A percentile compares a stretch with the other conserved stretches of the same genome.
Evolutionary conservation across 257 asterid species (phyloP).

Genomic region (Solanum neorickii): DNA sequence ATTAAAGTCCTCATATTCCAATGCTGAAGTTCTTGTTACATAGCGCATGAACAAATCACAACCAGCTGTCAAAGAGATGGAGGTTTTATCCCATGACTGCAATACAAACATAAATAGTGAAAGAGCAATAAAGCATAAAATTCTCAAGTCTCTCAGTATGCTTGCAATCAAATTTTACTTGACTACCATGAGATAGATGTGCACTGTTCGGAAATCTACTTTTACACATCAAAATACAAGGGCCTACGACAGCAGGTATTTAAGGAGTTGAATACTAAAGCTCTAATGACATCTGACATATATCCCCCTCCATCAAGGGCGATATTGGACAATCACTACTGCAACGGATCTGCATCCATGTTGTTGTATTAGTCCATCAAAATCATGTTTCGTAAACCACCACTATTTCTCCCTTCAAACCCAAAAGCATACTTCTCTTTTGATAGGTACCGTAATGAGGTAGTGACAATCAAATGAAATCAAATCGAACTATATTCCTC

Average conservation of each 20-base stretch:
- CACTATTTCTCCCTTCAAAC: not conserved
- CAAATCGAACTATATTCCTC: not conserved
- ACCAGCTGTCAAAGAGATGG: conserved; percentile 88
- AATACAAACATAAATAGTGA: not conserved
- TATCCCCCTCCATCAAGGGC: not conserved
- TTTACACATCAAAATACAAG: not conserved
- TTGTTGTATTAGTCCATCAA: too few species aligned
- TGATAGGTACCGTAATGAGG: not conserved
- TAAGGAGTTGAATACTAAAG: not conserved
- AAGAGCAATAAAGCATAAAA: not conserved
- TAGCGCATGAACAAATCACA: conserved; percentile 90
- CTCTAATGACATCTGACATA: not conserved
- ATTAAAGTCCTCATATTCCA: conserved; percentile 77
- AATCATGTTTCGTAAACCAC: not conserved
- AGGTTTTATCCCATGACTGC: conserved; percentile 95
- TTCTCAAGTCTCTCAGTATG: not conserved
- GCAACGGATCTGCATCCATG: not conserved
- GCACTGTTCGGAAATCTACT: not conserved
- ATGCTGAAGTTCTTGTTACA: conserved; percentile 83
- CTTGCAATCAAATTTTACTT: not conserved
- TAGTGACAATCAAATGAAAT: not conserved
- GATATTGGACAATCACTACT: not conserved
- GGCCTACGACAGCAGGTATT: not conserved
- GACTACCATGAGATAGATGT: not conserved
- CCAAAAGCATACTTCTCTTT: not conserved